Conservation (phyloP, 768 basidiomycete genomes). For the Russula compacta region DNA sequence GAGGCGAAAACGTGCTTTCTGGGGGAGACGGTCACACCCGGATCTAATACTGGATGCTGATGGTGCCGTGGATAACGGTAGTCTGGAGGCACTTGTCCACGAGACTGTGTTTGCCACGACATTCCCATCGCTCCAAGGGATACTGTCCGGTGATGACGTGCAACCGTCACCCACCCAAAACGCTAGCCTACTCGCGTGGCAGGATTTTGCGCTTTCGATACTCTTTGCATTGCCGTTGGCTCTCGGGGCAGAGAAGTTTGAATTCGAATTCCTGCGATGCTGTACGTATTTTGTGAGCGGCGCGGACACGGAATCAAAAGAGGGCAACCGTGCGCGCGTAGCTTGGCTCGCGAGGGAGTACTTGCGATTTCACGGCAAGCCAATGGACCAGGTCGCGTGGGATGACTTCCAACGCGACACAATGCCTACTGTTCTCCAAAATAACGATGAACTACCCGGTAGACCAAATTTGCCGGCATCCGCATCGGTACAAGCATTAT, state of each 20-base stretch:
- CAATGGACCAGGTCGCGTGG: constrained; percentile 48
- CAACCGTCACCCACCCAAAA: constrained; percentile 14
- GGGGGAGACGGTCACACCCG: constrained; percentile 71
- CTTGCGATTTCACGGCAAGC: constrained; percentile 44
- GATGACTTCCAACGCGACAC: constrained; percentile 45
- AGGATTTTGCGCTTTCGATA: constrained; percentile 52
- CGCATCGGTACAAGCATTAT: constrained; percentile 46
- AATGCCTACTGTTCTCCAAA: constrained; percentile 33
- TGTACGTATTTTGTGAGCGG: constrained; percentile 57
- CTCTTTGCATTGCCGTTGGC: constrained; percentile 52
- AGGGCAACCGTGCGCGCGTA: constrained; percentile 38
- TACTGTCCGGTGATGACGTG: background rate
- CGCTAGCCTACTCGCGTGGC: constrained; percentile 36
- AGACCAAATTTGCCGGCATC: constrained; percentile 31
- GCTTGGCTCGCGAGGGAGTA: constrained; percentile 63
- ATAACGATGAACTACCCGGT: constrained; percentile 22
- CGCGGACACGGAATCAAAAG: constrained; percentile 33
- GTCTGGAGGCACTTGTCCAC: constrained; percentile 71
- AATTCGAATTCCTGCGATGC: constrained; percentile 60
- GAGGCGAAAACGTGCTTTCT: constrained; percentile 61
- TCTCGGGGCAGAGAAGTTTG: constrained; percentile 48
- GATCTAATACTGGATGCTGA: constrained; percentile 42
- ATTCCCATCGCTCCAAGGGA: constrained; percentile 28
- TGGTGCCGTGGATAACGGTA: constrained; percentile 49
- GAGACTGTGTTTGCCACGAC: constrained; percentile 75